These are phyloP conservation scores for Rhizopogon vulgaris DNA, from an alignment of 768 basidiomycete species.

Conservation along the genomic window DNA sequence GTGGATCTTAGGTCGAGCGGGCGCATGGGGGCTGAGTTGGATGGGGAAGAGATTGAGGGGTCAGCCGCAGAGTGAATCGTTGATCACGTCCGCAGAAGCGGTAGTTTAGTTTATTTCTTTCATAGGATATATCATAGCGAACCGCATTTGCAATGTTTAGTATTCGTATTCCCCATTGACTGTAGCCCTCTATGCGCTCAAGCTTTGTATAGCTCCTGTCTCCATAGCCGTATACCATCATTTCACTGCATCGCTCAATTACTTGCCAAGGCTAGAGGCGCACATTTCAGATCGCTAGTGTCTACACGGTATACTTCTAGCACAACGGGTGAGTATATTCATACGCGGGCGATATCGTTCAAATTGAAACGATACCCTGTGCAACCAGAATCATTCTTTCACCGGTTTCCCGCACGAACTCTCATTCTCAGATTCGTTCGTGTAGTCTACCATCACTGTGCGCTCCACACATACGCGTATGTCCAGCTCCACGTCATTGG, in stretches of 20 bases:
- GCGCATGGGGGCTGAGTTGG: slow-evolving; percentile 51
- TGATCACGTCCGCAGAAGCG: not conserved
- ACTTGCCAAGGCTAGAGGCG: too few species aligned
- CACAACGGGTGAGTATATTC: not conserved
- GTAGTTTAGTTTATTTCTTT: not conserved
- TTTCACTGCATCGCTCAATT: too few species aligned
- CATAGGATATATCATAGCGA: too few species aligned
- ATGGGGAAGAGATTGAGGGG: slow-evolving; percentile 3
- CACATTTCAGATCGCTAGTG: too few species aligned
- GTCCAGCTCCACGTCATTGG: slow-evolving; percentile 21
- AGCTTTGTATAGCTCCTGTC: not conserved
- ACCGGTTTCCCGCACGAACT: slow-evolving; percentile 13
- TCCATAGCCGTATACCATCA: not conserved
- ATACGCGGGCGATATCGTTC: not conserved
- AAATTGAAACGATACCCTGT: not conserved
- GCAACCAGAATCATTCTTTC: slow-evolving; percentile 2
- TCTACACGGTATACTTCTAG: too few species aligned
- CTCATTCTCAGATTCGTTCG: not conserved
- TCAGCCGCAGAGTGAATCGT: not conserved
- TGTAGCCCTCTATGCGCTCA: not conserved
- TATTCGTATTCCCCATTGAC: not conserved
- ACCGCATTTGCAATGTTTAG: too few species aligned
- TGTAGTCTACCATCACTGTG: slow-evolving; percentile 21
- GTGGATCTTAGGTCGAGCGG: slow-evolving; percentile 62
- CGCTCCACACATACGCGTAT: slow-evolving; percentile 26